Base-by-base conservation (phyloP, 768 basidiomycete genomes). In the Filobasidium floriforme region DNA sequence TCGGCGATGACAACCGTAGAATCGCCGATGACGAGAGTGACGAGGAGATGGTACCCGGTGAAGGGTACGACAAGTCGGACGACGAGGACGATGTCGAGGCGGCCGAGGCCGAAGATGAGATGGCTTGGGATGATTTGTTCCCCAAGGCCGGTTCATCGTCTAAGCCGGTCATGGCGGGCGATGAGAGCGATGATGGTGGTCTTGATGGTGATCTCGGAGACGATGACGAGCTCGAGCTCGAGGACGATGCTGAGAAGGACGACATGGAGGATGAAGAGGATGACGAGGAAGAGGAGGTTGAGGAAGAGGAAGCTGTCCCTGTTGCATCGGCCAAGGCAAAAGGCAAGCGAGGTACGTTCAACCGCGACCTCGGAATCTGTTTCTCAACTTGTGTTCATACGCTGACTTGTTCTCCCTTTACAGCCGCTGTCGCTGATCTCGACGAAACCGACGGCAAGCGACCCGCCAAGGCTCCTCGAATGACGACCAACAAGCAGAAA, bases 401-500 rank as follows among this genome's bases (percentile, higher is more conserved):
- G 41, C 9, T 40, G 32, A 22, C 37, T 28, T 32, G 29, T 15
- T 22, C 6, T 57, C n/a, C 24, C 14, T 22, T 44, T 55, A 60
- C 61, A 70, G 72, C 69, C 19, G 80, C 80, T 62, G 81, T 81
- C 43, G 77, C 78, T 68, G 82, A 82, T 65, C 80, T 80, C 28
- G 84, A 81, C 61, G 81, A 81, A n/a, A 81, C 81, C 37, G 82
- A 81, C 40, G 66, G 63, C 46, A 76, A 76, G 37, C 60, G 71
- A 40, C 62, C 75, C 18, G 79, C 76, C 60, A 81, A 78, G 75
- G 90, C 90, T 77, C 88, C 83, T 29, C 88, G 94, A 19, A 89
- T 94, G 90, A 94, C 85, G 72, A 98, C 96, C 0, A 91, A 87
- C 82, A 99, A 99, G 91, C 88, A 86, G 81, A 92, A 89, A 80